A percentile compares a stretch with the other conserved stretches of the same genome.
These are phyloP conservation scores for Gossypium arboreum DNA, from an alignment of 345 rosid species.

Conservation along the genomic window DNA sequence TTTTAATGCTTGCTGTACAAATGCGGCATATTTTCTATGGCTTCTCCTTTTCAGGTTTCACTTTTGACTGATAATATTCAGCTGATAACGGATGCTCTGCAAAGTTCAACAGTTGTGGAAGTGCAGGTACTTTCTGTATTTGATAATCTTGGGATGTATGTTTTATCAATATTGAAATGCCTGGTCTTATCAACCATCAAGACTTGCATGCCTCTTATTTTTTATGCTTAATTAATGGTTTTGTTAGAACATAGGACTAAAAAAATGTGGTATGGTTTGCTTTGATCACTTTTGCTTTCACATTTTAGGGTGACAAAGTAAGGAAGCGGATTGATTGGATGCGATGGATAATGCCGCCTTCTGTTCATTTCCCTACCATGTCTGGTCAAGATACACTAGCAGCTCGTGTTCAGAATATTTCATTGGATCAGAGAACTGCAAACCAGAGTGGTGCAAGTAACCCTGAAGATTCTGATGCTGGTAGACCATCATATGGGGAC, in stretches of 20 bases:
- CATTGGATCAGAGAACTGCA: slow-evolving; percentile 30
- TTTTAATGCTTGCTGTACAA: neutral
- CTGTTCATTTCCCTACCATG: slow-evolving; percentile 30
- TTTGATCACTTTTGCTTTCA: slow-evolving; percentile 2
- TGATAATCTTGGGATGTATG: neutral
- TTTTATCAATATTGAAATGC: neutral
- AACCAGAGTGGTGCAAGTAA: slow-evolving; percentile 13
- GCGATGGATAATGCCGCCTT: slow-evolving; percentile 47
- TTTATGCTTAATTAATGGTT: neutral
- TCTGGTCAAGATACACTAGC: slow-evolving; percentile 28
- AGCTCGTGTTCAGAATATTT: slow-evolving; percentile 27
- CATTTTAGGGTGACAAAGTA: slow-evolving; percentile 61
- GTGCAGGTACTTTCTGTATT: slow-evolving; percentile 53
- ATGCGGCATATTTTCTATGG: neutral
- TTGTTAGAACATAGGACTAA: neutral
- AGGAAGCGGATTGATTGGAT: slow-evolving; percentile 68
- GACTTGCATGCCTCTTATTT: neutral
- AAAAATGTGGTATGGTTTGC: neutral
- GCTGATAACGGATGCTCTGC: slow-evolving; percentile 63
- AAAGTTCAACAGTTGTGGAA: slow-evolving; percentile 59
- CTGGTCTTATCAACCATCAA: neutral
- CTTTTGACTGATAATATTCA: slow-evolving; percentile 58
- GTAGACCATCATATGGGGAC: slow-evolving; percentile 25
- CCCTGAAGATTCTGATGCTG: slow-evolving; percentile 5
- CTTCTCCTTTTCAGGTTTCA: slow-evolving; percentile 45